Percentiles rank a stretch among this genome's conserved stretches.
Evolutionary conservation across 2,329 filamentous ascomycete species (phyloP).

Genomic region (Arthroderma sp.): DNA sequence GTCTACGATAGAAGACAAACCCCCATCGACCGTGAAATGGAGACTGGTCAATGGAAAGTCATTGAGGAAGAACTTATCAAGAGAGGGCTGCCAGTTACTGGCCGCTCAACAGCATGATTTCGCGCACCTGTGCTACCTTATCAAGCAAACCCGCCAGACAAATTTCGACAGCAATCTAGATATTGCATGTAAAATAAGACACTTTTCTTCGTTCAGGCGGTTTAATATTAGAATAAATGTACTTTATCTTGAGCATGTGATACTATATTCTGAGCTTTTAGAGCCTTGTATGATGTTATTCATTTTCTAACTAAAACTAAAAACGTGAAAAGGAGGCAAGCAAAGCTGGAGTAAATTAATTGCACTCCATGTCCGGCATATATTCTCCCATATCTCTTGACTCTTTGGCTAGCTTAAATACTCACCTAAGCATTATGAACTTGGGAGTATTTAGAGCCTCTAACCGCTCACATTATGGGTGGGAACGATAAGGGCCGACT

Average conservation of each 20-base stretch:
- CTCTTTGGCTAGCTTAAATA: no score
- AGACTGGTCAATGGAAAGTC: constrained; percentile 65
- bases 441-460: no score
- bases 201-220: background rate
- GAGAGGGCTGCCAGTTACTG: constrained; percentile 46
- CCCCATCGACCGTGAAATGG: constrained; percentile 58
- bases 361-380: no score
- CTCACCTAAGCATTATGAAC: no score
- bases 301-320: background rate
- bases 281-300: background rate
- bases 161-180: background rate
- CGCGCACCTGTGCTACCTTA: no score
- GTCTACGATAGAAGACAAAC: constrained; percentile 54
- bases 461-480: no score
- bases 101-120: background rate
- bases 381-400: no score
- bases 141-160: background rate
- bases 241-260: background rate
- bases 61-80: constrained; percentile 58
- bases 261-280: background rate
- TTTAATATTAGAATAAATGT: constrained; percentile 3
- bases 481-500: no score
- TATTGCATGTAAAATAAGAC: constrained; percentile 2
- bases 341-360: background rate
- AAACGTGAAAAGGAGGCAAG: background rate